phyloP scores from a whole-genome alignment of 2,329 filamentous ascomycete species.

The Botrytis elliptica region DNA sequence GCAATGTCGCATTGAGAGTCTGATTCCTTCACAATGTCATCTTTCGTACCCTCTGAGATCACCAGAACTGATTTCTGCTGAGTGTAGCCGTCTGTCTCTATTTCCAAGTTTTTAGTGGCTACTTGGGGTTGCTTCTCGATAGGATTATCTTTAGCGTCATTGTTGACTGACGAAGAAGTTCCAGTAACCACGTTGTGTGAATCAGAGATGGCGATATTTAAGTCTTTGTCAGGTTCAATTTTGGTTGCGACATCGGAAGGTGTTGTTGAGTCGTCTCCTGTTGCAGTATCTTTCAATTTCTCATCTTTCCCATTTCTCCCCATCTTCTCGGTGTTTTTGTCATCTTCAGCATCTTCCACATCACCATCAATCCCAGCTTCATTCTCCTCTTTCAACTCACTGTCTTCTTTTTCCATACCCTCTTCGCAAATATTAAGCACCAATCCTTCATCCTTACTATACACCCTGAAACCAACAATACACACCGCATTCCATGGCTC shows the following conservation, averaged over 20 bases:
- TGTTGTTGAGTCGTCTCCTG: neutral
- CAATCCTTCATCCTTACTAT: conserved; percentile 46
- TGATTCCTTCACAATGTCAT: neutral
- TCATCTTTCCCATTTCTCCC: neutral
- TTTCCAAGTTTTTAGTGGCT: neutral
- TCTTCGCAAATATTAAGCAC: conserved; percentile 32
- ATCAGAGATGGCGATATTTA: neutral
- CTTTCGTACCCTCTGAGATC: neutral
- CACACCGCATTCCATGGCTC: conserved; percentile 47
- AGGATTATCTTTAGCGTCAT: neutral
- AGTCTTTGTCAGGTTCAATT: neutral
- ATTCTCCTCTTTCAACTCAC: neutral
- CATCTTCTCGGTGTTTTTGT: conserved; percentile 27
- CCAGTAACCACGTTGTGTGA: neutral
- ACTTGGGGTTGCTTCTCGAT: neutral
- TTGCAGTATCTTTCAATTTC: neutral
- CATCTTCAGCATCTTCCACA: conserved; percentile 30
- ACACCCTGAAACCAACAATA: conserved; percentile 45
- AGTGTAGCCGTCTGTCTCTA: neutral
- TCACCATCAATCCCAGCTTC: conserved; percentile 29
- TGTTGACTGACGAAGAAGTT: neutral
- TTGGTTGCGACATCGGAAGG: neutral
- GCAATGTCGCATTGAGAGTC: neutral
- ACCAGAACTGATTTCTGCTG: neutral
- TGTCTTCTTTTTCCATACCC: conserved; percentile 11